Conservation (phyloP, 208 protist species). For the Leptomonas pyrrhocoris region DNA sequence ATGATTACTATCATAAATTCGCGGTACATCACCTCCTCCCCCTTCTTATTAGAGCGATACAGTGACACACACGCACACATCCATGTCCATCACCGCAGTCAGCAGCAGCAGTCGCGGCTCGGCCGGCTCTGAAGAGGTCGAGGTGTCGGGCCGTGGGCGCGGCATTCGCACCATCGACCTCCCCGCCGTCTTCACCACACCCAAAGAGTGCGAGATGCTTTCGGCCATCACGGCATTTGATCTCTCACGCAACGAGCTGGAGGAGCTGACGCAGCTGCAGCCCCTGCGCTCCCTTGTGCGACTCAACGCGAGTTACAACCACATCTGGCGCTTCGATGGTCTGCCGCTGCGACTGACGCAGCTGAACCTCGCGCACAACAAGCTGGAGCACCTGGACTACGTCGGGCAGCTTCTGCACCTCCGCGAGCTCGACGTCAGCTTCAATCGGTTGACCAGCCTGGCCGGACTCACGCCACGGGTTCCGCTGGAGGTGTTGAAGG, state of each 20-base stretch:
- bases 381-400: conserved; percentile 58
- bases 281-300: conserved; percentile 54
- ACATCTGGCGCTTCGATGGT: conserved; percentile 44
- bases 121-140: conserved; percentile 41
- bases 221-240: conserved; percentile 80
- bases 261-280: conserved; percentile 55
- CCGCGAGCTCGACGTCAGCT: conserved; percentile 74
- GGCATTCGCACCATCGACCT: conserved; percentile 83
- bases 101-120: conserved; percentile 28
- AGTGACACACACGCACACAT: too few species aligned
- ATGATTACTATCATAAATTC: too few species aligned
- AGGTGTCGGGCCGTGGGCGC: conserved; percentile 70
- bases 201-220: conserved; percentile 62
- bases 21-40: too few species aligned
- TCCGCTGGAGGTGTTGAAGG: conserved; percentile 66
- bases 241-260: conserved; percentile 80
- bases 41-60: too few species aligned
- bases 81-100: conserved; percentile 8
- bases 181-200: conserved; percentile 57
- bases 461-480: conserved; percentile 44
- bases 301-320: conserved; percentile 81
- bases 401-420: conserved; percentile 67
- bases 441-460: conserved; percentile 69
- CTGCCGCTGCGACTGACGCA: conserved; percentile 70
- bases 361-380: conserved; percentile 82